A percentile compares a stretch with the other conserved stretches of the same genome.
Conservation (phyloP, 2,329 filamentous ascomycete species). For the Nannizziopsis barbatae region DNA sequence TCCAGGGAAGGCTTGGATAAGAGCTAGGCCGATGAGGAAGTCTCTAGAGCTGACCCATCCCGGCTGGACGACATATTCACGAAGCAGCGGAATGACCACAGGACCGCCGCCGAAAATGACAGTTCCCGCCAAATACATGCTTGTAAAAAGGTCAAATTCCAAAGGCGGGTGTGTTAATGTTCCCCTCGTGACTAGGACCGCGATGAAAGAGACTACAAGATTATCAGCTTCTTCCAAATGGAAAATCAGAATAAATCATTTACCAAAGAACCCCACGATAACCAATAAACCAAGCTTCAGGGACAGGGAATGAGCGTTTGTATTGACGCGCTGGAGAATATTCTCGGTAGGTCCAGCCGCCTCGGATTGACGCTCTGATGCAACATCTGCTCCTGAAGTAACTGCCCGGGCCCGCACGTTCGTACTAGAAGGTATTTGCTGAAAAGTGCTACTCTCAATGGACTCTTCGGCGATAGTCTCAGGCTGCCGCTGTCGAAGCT, state of each 20-base stretch:
- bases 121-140: conserved; percentile 63
- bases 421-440: conserved; percentile 5
- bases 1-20: conserved; percentile 59
- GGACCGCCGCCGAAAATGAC: conserved; percentile 56
- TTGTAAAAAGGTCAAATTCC: conserved; percentile 53
- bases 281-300: conserved; percentile 21
- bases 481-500: conserved; percentile 14
- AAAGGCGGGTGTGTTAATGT: conserved; percentile 34
- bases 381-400: conserved; percentile 10
- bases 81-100: conserved; percentile 53
- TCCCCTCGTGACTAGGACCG: conserved; percentile 43
- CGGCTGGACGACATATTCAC: conserved; percentile 51
- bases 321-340: conserved; percentile 4
- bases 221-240: conserved; percentile 9
- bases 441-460: conserved; percentile 6
- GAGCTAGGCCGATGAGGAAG: conserved; percentile 60
- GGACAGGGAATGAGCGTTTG: conserved; percentile 13
- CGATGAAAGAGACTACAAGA: conserved; percentile 41
- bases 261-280: conserved; percentile 41
- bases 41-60: conserved; percentile 61
- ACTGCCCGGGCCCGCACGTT: conserved; percentile 13
- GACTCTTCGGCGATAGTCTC: conserved; percentile 15
- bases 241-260: conserved; percentile 15
- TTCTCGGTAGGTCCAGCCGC: not conserved
- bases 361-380: not conserved